phyloP scores from a whole-genome alignment of 148 eudicot genomes.

The Tetragonia tetragonoides region DNA sequence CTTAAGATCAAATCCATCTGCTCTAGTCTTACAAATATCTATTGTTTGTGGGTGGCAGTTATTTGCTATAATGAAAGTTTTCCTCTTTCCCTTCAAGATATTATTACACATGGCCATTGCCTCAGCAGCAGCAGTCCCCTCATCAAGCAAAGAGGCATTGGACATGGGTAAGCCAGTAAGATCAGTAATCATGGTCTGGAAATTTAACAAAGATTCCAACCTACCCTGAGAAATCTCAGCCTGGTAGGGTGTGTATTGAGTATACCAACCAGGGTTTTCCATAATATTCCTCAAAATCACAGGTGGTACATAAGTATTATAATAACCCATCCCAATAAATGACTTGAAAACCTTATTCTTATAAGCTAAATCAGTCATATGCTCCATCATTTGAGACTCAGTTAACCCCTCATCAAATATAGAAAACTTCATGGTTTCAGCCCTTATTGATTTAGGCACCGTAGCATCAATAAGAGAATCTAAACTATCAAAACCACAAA shows the following conservation, averaged over 20 bases:
- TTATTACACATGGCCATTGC: constrained; percentile 99
- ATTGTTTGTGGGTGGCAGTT: constrained; percentile 94
- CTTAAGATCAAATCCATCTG: constrained; percentile 80
- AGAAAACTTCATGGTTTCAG: constrained; percentile 49
- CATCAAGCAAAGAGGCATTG: constrained; percentile 87
- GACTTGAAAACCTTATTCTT: constrained; percentile 79
- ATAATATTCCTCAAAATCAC: constrained; percentile 90
- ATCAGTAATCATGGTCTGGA: constrained; percentile 81
- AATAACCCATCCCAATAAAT: constrained; percentile 95
- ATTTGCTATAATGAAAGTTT: constrained; percentile 74
- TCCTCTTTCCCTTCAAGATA: constrained; percentile 79
- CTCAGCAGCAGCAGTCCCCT: constrained; percentile 96
- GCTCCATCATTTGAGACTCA: constrained; percentile 80
- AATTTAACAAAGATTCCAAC: constrained; percentile 78
- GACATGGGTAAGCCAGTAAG: constrained; percentile 92
- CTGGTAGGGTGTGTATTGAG: constrained; percentile 95
- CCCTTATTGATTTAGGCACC: constrained; percentile 77
- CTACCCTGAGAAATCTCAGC: constrained; percentile 96
- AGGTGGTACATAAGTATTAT: constrained; percentile 75
- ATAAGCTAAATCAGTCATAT: constrained; percentile 76
- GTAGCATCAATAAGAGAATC: constrained; percentile 80
- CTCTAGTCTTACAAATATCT: constrained; percentile 82
- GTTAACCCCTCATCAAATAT: constrained; percentile 83
- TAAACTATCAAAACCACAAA: constrained; percentile 56
- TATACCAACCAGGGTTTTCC: constrained; percentile 97